Evolutionary conservation across 2,329 filamentous ascomycete genomes (phyloP).

Genomic region (Penicillium crustosum): DNA sequence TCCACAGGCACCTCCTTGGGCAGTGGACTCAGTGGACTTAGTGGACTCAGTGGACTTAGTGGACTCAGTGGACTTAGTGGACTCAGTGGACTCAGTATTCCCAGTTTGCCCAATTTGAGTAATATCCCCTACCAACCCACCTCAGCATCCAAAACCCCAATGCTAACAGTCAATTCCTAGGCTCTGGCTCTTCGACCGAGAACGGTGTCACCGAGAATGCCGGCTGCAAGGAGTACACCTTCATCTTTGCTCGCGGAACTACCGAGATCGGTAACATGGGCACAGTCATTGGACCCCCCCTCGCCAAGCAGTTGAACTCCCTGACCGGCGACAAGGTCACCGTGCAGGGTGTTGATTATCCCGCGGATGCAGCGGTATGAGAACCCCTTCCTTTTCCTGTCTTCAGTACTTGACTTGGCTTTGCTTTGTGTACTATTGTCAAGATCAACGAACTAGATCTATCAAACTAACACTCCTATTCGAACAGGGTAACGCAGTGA

Average conservation of each 20-base stretch:
- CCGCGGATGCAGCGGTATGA: constrained; percentile 27
- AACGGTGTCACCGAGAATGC: constrained; percentile 42
- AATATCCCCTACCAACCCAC: neutral
- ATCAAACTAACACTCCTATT: neutral
- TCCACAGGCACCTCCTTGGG: too few species aligned
- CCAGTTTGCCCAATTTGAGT: constrained; percentile 6
- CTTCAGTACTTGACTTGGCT: neutral
- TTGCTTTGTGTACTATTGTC: neutral
- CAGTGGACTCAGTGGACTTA: too few species aligned
- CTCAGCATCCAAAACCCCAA: neutral
- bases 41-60: too few species aligned
- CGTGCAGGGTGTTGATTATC: constrained; percentile 37
- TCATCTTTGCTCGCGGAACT: constrained; percentile 48
- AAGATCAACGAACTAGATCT: too few species aligned
- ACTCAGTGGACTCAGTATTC: constrained; percentile 1
- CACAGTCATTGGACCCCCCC: constrained; percentile 40
- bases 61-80: too few species aligned
- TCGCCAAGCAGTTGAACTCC: constrained; percentile 27
- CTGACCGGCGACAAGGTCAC: constrained; percentile 29
- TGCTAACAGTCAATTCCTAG: constrained; percentile 17
- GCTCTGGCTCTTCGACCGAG: constrained; percentile 28
- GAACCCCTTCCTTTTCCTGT: neutral
- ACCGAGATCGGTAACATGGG: constrained; percentile 47
- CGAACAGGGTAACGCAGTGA: constrained; percentile 26
- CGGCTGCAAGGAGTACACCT: constrained; percentile 44